Percentiles rank a stretch among this genome's conserved stretches.
These are phyloP conservation scores for Tricladium varicosporioides DNA, from an alignment of 2,329 filamentous ascomycete genomes.

Conservation along the genomic window DNA sequence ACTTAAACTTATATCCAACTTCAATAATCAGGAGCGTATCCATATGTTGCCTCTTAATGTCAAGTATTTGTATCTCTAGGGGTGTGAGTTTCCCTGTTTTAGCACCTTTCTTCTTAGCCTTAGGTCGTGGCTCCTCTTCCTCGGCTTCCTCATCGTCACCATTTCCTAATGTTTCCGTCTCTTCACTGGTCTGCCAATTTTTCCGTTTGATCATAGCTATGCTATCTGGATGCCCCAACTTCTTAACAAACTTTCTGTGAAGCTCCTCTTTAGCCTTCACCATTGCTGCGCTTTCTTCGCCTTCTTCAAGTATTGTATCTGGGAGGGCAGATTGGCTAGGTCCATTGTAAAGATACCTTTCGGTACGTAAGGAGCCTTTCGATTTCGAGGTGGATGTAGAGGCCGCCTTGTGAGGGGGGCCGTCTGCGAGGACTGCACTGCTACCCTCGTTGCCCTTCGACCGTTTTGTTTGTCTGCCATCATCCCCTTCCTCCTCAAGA, in stretches of 20 bases:
- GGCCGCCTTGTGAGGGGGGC: constrained; percentile 37
- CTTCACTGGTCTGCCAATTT: constrained; percentile 52
- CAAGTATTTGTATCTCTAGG: constrained; percentile 88
- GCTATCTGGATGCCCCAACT: constrained; percentile 83
- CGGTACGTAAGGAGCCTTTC: constrained; percentile 42
- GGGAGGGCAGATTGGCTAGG: constrained; percentile 32
- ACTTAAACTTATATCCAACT: constrained; percentile 96
- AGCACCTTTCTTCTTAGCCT: constrained; percentile 66
- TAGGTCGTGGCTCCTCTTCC: constrained; percentile 51
- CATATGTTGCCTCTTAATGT: constrained; percentile 88
- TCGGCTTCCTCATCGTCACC: constrained; percentile 59
- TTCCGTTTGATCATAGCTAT: constrained; percentile 61
- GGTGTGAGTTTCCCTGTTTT: constrained; percentile 81
- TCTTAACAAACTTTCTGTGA: constrained; percentile 84
- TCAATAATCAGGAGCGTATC: constrained; percentile 91
- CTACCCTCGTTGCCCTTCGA: constrained; percentile 42
- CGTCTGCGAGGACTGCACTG: constrained; percentile 41
- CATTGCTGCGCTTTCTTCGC: constrained; percentile 48
- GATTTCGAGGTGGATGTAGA: constrained; percentile 19
- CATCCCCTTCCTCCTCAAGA: constrained; percentile 46
- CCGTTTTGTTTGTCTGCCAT: constrained; percentile 43
- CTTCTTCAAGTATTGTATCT: constrained; percentile 34
- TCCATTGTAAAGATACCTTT: constrained; percentile 50
- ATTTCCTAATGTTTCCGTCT: constrained; percentile 43
- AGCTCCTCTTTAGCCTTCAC: constrained; percentile 60